These are phyloP conservation scores for Trichosporon sp. DNA, from an alignment of 1,284 basidiomycete genomes.

Conservation along the genomic window DNA sequence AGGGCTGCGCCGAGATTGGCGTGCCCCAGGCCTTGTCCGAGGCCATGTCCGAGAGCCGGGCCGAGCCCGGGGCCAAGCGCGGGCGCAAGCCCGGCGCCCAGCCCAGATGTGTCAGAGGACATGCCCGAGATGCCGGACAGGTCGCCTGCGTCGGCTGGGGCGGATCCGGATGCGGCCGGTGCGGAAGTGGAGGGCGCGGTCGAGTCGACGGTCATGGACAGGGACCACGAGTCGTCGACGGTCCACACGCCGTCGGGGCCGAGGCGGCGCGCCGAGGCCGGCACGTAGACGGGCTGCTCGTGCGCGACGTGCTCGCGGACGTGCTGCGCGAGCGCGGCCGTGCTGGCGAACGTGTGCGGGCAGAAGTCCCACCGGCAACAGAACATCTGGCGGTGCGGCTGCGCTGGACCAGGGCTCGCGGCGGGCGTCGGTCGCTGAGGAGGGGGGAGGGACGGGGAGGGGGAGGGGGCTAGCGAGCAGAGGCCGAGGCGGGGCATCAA, in stretches of 20 bases:
- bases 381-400: slow-evolving; percentile 1
- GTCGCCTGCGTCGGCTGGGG: neutral
- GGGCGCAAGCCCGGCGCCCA: neutral
- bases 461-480: neutral
- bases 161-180: neutral
- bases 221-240: neutral
- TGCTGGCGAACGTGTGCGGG: slow-evolving; percentile 6
- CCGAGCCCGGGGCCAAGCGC: neutral
- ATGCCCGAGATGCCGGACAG: neutral
- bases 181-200: neutral
- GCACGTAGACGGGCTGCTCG: slow-evolving; percentile 15
- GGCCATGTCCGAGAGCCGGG: neutral
- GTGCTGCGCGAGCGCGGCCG: slow-evolving; percentile 8
- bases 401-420: neutral
- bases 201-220: neutral
- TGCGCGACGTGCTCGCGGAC: slow-evolving; percentile 15
- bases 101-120: neutral
- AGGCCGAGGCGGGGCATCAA: neutral
- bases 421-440: neutral
- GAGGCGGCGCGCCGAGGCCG: neutral
- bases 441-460: neutral
- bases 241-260: neutral
- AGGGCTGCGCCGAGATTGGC: neutral
- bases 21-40: neutral
- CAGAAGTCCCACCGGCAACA: slow-evolving; percentile 21